Evolutionary conservation across 495 filamentous ascomycete genomes (phyloP).

Genomic region (Trichoderma parareesei): DNA sequence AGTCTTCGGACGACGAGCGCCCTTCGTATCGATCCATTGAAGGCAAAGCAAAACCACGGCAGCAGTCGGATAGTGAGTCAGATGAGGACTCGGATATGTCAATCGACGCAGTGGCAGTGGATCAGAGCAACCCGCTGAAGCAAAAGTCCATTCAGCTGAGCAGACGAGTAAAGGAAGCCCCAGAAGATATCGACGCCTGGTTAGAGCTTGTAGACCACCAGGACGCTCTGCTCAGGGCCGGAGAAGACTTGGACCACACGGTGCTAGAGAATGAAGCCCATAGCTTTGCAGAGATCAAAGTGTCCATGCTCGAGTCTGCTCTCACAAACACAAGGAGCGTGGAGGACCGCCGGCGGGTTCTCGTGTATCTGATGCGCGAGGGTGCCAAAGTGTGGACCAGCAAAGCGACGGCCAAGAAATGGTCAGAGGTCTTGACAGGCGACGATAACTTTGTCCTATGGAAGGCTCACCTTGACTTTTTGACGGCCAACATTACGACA

Average conservation of each 20-base stretch:
- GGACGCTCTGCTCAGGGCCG: constrained; percentile 47
- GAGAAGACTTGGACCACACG: constrained; percentile 26
- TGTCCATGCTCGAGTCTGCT: constrained; percentile 77
- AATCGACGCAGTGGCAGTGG: constrained; percentile 23
- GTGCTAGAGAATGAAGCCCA: constrained; percentile 53
- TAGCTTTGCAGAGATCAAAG: constrained; percentile 66
- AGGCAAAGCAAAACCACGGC: constrained; percentile 45
- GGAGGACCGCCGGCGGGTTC: constrained; percentile 45
- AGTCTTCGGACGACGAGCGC: constrained; percentile 37
- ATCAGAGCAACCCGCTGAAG: constrained; percentile 33
- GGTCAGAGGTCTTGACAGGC: constrained; percentile 51
- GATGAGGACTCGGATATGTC: constrained; percentile 42
- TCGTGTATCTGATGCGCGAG: constrained; percentile 63
- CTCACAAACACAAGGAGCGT: constrained; percentile 42
- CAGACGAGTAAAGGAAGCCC: constrained; percentile 50
- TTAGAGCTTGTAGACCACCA: constrained; percentile 69
- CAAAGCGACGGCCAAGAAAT: constrained; percentile 51
- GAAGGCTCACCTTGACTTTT: constrained; percentile 66
- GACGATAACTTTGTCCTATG: constrained; percentile 56
- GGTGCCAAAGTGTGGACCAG: constrained; percentile 64
- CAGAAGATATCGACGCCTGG: constrained; percentile 65
- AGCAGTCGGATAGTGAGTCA: constrained; percentile 39
- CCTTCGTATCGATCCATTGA: constrained; percentile 65
- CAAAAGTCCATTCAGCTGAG: constrained; percentile 50
- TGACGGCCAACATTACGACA: constrained; percentile 55